Evolutionary conservation across 768 basidiomycete species (phyloP), one percentile per base, ranked within the genome.

Genomic region (Xanthoconium purpureum): DNA sequence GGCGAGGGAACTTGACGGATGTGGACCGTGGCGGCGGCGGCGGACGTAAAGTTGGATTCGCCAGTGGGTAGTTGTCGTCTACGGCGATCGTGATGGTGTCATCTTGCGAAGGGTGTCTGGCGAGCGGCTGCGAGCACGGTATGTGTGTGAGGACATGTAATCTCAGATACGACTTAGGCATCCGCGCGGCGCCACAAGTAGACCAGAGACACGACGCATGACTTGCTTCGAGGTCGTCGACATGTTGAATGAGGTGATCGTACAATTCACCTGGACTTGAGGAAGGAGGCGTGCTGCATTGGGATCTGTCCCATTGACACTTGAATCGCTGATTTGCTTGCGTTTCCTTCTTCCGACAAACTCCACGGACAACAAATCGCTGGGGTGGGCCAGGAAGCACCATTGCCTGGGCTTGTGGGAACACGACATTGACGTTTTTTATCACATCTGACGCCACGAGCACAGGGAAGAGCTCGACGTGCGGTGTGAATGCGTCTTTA

Each of bases 371-470:
- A 38, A 99, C 80, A 66, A 96, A 99, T 51, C 84, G 80, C 61
- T 86, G 87, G 5, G 82, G 79, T 6, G 83, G 81, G 1, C 85
- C 88, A 36, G 78, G 82, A 36, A 91, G 78, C 20, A 95, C 91
- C 85, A 92, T 92, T 1, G 95, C 93, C 62, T 86, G 84, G 0
- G 94, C 93, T 47, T 85, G 81, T 7, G 91, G 88, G 65, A 94
- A 96, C 29, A 94, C 88, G 11, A 83, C 74, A 47, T 84, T 91
- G 58, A 95, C 91, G 59, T 90, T 91, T 72, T 96, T 95, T 71
- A 99, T 98, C 47, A 97, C 91, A 43, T 99, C 96, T 1, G 91
- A 88, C 0, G 97, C 95, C 3, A 85, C 82, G 3, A 94, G 81
- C 43, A 92, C 68, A 12, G 82, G 81, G 55, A 82, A 76, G 53